phyloP scores from a whole-genome alignment of 352 stramenopile genomes.

The Globisporangium yorkense region DNA sequence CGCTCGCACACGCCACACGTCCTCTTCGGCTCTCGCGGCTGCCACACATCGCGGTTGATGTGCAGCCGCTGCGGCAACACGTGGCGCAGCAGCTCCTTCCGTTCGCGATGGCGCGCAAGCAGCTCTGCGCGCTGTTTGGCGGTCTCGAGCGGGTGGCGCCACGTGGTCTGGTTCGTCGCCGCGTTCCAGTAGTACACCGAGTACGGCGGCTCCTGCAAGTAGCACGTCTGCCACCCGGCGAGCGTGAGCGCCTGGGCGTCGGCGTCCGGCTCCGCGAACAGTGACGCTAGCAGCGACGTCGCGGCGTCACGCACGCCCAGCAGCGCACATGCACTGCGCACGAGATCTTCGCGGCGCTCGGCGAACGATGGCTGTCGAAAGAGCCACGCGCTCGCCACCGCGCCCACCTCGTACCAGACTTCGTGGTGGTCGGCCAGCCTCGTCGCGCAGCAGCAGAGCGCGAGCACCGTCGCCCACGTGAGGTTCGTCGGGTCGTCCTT shows the following conservation, averaged over 20 bases:
- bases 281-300: slow-evolving; percentile 23
- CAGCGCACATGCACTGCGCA: slow-evolving; percentile 32
- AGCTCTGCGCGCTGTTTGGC: slow-evolving; percentile 32
- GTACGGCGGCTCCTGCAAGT: slow-evolving; percentile 51
- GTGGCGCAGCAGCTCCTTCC: slow-evolving; percentile 28
- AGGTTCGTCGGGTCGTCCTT: slow-evolving; percentile 47
- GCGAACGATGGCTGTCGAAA: slow-evolving; percentile 40
- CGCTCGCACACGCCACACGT: background rate
- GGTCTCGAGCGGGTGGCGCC: slow-evolving; percentile 46
- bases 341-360: slow-evolving; percentile 43
- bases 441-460: slow-evolving; percentile 34
- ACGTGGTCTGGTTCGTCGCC: slow-evolving; percentile 45
- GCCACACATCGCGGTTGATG: slow-evolving; percentile 32
- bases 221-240: slow-evolving; percentile 51
- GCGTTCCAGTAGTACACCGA: slow-evolving; percentile 64
- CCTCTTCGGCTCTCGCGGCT: background rate
- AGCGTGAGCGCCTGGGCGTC: slow-evolving; percentile 21
- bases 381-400: slow-evolving; percentile 33
- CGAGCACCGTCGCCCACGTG: slow-evolving; percentile 46
- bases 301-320: slow-evolving; percentile 24
- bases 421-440: slow-evolving; percentile 43
- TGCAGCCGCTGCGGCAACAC: slow-evolving; percentile 30
- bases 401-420: slow-evolving; percentile 38
- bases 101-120: slow-evolving; percentile 21
- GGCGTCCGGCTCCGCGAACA: slow-evolving; percentile 30